Base-by-base conservation (phyloP, 2,329 filamentous ascomycete species). In the Nemania diffusa region DNA sequence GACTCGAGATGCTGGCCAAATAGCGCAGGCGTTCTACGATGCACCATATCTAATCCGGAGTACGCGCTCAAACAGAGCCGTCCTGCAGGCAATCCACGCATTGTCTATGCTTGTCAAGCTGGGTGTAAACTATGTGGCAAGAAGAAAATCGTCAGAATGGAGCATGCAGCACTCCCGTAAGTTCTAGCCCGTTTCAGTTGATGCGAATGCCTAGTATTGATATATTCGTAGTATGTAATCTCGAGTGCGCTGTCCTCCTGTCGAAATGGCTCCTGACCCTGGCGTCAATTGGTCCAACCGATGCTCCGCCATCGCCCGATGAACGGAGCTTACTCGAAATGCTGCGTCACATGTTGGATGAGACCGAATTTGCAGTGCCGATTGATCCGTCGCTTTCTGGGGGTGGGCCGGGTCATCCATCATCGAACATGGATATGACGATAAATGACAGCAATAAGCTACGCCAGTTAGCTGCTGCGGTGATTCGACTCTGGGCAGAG, bases 81-180 rank as follows among this genome's bases (percentile, higher is more conserved):
- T 92, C 0, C 84, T 91, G 29, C 90, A 92, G 72, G 88, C 89
- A 1, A 87, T 90, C 29, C 90, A 92, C 74, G 89, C 90, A 0
- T 79, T 92, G 40, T 90, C 88, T 3, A 88, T 91, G 81, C 80
- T 90, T 26, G 87, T 91, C 65, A 90, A 89, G 75, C 82, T 84
- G 15, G 87, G 87, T 0, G 87, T 90, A 22, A 88, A 87, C 71
- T 89, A 88, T 71, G 86, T 89, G 55, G 87, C 87, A 48, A 83
- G 85, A 69, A 86, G 86, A 5, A 88, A 89, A 76, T 87, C 86
- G 1, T 80, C 85, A 0, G 85, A 88, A 74, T 89, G 87, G 87
- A 88, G 87, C 73, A 88, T 89, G 73, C 86, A 89, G 68, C 85
- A 89, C 75, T 88, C 87, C 29, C 73, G 86, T 88, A 77, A 82